Evolutionary conservation across 352 stramenopile species (phyloP).

Genomic region (Phytophthora tentaculata): DNA sequence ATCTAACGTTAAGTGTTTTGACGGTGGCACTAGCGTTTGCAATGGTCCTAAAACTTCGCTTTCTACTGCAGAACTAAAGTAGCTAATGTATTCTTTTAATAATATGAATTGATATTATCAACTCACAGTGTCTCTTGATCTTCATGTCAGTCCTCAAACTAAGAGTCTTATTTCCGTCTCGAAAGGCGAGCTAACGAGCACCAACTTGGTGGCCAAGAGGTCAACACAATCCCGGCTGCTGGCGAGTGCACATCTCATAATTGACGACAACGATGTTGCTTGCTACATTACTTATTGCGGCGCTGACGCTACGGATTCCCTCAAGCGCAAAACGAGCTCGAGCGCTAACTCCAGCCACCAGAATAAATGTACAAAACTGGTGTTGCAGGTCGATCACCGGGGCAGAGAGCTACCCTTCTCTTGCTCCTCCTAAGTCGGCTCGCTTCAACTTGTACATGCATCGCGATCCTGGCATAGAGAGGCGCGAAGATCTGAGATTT

Average conservation of each 20-base stretch:
- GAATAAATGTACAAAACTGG: background rate
- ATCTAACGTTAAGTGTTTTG: no score
- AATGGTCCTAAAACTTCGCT: background rate
- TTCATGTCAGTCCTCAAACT: no score
- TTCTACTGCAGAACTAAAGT: background rate
- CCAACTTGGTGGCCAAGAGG: no score
- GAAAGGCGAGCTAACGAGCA: no score
- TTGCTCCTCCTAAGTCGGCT: conserved; percentile 6
- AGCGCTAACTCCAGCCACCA: background rate
- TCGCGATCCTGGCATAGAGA: conserved; percentile 31
- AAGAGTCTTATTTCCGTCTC: no score
- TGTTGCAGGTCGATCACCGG: conserved; percentile 11
- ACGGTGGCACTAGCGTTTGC: background rate
- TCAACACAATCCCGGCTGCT: background rate
- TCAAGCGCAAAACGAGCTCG: background rate
- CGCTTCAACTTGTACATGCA: conserved; percentile 29
- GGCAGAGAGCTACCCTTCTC: conserved; percentile 3
- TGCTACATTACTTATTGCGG: background rate
- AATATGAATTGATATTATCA: no score
- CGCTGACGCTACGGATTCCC: background rate
- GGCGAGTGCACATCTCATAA: background rate
- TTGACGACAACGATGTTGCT: background rate
- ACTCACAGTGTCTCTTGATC: no score
- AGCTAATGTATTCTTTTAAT: no score
- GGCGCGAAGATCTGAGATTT: conserved; percentile 18